Evolutionary conservation across 176 grass and related monocot genomes (phyloP), one percentile per base, ranked within the genome.

Genomic region (Leersia perrieri): DNA sequence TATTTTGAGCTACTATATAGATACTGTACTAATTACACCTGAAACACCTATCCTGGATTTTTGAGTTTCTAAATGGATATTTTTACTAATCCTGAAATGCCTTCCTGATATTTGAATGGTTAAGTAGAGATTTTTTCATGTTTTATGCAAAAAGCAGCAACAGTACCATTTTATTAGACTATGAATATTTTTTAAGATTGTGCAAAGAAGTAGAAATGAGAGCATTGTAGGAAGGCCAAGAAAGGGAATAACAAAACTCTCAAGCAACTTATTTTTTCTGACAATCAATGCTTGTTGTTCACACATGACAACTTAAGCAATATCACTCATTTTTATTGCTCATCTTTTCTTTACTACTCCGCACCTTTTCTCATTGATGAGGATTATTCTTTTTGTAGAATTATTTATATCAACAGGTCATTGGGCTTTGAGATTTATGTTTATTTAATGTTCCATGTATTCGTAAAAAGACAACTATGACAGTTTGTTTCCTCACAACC

Each of bases 401-500:
- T 68, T 49, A 7, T 70, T 68, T 49, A 7, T 70, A 40, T 70
- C 18, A 80, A 70, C 16, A 60, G 5, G 9, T 29, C 74, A 18
- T 60, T 75, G 32, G 31, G 55, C 15, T 70, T 76, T 38, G 6
- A 68, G 15, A 57, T 67, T 74, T 65, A 58, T 40, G 15, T 53
- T 80, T 84, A 63, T 73, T 23, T 41, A 36, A 32, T 39, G 36
- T 84, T 39, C 11, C 11, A 45, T 40, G 5, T 4, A 31, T 28
- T 55, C 25, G 41, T 64, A 28, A 36, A 58, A 64, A 28, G 32
- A 34, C 22, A 71, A 61, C 26, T 5, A 26, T 53, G 69, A 58
- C 55, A 64, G 32, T 84, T 60, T 64, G 77, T 71, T 44, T 58
- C 67, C 5, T 72, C 34, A 34, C 85, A 72, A 28, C 41, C 70